These are phyloP conservation scores for Oryza brachyantha DNA, from an alignment of 176 grass and related monocot species.

Conservation along the genomic window DNA sequence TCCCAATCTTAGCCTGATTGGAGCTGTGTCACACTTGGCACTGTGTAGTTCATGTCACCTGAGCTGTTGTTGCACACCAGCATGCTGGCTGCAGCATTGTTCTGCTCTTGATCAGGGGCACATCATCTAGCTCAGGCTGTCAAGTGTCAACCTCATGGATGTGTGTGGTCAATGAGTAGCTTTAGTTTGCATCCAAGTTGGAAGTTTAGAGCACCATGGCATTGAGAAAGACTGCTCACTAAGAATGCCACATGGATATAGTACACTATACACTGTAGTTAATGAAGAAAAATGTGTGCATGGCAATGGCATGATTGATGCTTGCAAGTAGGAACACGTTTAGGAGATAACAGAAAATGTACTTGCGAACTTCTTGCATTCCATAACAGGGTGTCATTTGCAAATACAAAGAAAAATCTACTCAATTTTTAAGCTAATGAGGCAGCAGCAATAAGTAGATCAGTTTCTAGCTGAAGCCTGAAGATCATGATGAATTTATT, in stretches of 20 bases:
- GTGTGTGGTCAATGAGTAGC: not conserved
- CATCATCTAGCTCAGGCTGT: not conserved
- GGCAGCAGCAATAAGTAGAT: not conserved
- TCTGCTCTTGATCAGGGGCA: constrained; percentile 16
- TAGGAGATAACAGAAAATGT: not conserved
- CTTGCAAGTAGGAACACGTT: not conserved
- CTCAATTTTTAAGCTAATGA: not conserved
- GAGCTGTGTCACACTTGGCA: not conserved
- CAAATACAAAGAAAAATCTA: not conserved
- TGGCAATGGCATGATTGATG: not conserved
- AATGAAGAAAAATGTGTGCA: not conserved
- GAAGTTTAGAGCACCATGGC: constrained; percentile 1
- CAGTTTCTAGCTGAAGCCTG: not conserved
- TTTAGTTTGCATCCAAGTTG: not conserved
- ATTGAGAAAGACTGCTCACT: not conserved
- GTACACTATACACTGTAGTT: not conserved
- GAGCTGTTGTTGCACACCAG: constrained; percentile 18
- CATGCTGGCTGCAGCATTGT: not conserved
- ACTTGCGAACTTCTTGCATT: not conserved
- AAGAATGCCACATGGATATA: not conserved
- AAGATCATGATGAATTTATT: constrained; percentile 16
- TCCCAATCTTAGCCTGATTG: not conserved
- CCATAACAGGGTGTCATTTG: not conserved
- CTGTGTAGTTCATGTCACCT: not conserved
- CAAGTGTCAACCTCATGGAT: constrained; percentile 11